Conservation (phyloP, 2,329 filamentous ascomycete genomes). For the Grosmannia serpens region DNA sequence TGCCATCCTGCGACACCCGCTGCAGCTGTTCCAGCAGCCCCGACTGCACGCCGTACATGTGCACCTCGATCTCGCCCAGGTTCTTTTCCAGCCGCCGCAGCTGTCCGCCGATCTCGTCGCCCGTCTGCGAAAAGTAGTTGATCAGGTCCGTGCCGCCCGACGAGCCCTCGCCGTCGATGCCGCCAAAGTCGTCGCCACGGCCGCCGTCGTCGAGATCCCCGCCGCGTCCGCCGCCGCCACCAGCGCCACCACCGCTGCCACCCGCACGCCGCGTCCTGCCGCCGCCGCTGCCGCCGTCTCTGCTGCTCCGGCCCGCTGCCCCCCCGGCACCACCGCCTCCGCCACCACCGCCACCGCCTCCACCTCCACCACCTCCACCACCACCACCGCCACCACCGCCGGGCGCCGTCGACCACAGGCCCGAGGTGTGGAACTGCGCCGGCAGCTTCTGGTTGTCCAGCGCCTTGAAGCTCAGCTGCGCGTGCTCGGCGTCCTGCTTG, state of each 20-base stretch:
- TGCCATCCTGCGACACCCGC: slow-evolving; percentile 23
- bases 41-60: slow-evolving; percentile 51
- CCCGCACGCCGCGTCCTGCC: too few species aligned
- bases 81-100: slow-evolving; percentile 46
- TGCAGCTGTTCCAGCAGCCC: slow-evolving; percentile 49
- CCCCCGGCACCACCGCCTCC: not conserved
- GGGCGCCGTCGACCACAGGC: slow-evolving; percentile 27
- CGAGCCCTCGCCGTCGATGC: slow-evolving; percentile 16
- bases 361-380: slow-evolving; percentile 19
- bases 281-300: slow-evolving; percentile 20
- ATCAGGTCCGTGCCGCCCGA: slow-evolving; percentile 49
- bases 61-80: slow-evolving; percentile 52
- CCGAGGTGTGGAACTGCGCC: slow-evolving; percentile 36
- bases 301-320: slow-evolving; percentile 24
- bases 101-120: slow-evolving; percentile 49
- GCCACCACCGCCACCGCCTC: slow-evolving; percentile 18
- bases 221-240: slow-evolving; percentile 20
- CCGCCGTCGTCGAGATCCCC: slow-evolving; percentile 4
- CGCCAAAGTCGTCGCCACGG: slow-evolving; percentile 14
- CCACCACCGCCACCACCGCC: slow-evolving; percentile 18
- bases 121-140: slow-evolving; percentile 49
- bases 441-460: slow-evolving; percentile 35
- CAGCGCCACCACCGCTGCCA: not conserved
- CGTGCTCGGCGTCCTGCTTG: slow-evolving; percentile 28
- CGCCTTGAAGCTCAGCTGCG: slow-evolving; percentile 31